These are phyloP conservation scores for Tremella yokohamensis DNA, from an alignment of 768 basidiomycete species.

Conservation along the genomic window DNA sequence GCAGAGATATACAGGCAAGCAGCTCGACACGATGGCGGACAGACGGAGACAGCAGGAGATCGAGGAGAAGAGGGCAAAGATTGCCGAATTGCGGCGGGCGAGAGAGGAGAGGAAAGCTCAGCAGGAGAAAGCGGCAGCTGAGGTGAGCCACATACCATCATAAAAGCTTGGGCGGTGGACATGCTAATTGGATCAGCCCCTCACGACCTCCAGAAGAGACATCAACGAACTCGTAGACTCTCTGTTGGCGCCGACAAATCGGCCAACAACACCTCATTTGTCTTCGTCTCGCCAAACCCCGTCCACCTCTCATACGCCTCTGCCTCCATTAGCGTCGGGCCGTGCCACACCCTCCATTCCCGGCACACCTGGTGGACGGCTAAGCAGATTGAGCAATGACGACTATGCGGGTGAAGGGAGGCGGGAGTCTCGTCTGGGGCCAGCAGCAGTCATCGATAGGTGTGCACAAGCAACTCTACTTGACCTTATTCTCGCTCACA, in stretches of 20 bases:
- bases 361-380: constrained; percentile 27
- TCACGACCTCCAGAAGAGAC: constrained; percentile 57
- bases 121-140: constrained; percentile 34
- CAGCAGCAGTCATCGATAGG: constrained; percentile 25
- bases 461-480: constrained; percentile 2
- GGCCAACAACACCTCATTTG: constrained; percentile 20
- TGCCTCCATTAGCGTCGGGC: background rate
- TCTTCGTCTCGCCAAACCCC: constrained; percentile 19
- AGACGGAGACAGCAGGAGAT: constrained; percentile 71
- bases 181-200: constrained; percentile 48
- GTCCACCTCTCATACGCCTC: constrained; percentile 12
- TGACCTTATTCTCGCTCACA: background rate
- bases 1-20: no score
- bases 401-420: constrained; percentile 13
- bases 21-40: constrained; percentile 36
- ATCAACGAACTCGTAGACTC: constrained; percentile 69
- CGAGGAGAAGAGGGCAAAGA: constrained; percentile 81
- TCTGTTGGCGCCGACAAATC: constrained; percentile 38
- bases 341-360: constrained; percentile 9
- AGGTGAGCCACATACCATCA: constrained; percentile 21
- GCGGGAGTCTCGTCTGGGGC: constrained; percentile 7
- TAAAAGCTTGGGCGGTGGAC: constrained; percentile 8
- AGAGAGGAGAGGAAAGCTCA: constrained; percentile 58
- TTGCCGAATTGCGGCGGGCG: constrained; percentile 75
- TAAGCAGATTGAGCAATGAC: constrained; percentile 34